These are phyloP conservation scores for Lecanicillium sp. DNA, from an alignment of 2,329 filamentous ascomycete species.

Conservation along the genomic window DNA sequence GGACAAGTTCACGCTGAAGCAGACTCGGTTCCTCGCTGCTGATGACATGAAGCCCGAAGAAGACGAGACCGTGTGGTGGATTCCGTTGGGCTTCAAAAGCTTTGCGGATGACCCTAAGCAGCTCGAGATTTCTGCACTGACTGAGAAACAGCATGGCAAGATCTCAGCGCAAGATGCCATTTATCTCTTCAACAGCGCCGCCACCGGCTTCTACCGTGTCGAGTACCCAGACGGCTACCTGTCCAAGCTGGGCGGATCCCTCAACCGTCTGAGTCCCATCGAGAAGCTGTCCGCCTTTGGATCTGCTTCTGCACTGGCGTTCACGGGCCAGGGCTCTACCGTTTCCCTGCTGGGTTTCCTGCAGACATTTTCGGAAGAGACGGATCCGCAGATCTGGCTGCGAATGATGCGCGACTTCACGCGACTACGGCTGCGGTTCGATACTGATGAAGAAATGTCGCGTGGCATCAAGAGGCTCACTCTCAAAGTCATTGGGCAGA, in stretches of 20 bases:
- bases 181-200: slow-evolving; percentile 89
- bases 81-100: slow-evolving; percentile 81
- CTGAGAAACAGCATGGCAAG: slow-evolving; percentile 68
- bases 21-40: slow-evolving; percentile 90
- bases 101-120: slow-evolving; percentile 74
- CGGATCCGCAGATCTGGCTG: slow-evolving; percentile 81
- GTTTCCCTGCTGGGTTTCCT: slow-evolving; percentile 76
- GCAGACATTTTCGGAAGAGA: slow-evolving; percentile 73
- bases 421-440: slow-evolving; percentile 75
- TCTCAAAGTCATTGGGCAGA: slow-evolving; percentile 66
- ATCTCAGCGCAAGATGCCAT: slow-evolving; percentile 65
- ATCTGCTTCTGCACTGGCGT: slow-evolving; percentile 81
- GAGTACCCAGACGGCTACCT: slow-evolving; percentile 83
- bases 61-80: slow-evolving; percentile 79
- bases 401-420: slow-evolving; percentile 73
- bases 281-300: slow-evolving; percentile 92
- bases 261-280: slow-evolving; percentile 68
- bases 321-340: slow-evolving; percentile 78
- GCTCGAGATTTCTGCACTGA: slow-evolving; percentile 46
- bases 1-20: slow-evolving; percentile 76
- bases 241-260: slow-evolving; percentile 69
- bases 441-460: slow-evolving; percentile 65
- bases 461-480: slow-evolving; percentile 80
- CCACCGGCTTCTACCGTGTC: slow-evolving; percentile 84
- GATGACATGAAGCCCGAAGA: slow-evolving; percentile 91